A percentile compares a stretch with the other conserved stretches of the same genome.
Conservation (phyloP, 345 rosid species). For the Adansonia digitata region DNA sequence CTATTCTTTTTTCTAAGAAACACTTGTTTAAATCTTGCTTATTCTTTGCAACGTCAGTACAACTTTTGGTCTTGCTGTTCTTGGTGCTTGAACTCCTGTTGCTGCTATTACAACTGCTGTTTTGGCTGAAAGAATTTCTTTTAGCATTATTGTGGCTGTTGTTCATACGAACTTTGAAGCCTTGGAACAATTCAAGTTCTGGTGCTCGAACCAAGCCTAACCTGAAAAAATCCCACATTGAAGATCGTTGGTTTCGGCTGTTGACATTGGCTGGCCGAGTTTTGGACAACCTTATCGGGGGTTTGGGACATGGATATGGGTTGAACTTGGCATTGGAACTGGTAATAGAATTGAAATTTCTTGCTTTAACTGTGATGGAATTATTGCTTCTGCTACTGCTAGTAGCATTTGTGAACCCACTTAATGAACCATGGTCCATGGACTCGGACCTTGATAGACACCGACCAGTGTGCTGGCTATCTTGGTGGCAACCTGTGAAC, state of each 20-base stretch:
- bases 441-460: slow-evolving; percentile 49
- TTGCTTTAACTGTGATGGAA: neutral
- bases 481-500: neutral
- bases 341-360: neutral
- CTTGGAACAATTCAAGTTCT: slow-evolving; percentile 58
- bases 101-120: slow-evolving; percentile 46
- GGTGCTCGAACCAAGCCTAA: slow-evolving; percentile 74
- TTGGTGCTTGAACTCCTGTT: slow-evolving; percentile 28
- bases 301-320: slow-evolving; percentile 63
- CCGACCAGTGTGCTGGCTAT: slow-evolving; percentile 15
- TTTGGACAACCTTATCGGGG: slow-evolving; percentile 46
- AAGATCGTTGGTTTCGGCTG: slow-evolving; percentile 35
- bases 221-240: slow-evolving; percentile 66
- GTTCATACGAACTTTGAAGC: slow-evolving; percentile 32
- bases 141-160: slow-evolving; percentile 13
- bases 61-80: too few relatives aligned
- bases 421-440: slow-evolving; percentile 30
- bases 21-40: slow-evolving; percentile 11
- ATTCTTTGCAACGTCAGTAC: neutral
- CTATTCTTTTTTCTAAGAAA: slow-evolving; percentile 28
- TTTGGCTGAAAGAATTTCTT: slow-evolving; percentile 45
- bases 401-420: slow-evolving; percentile 20
- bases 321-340: slow-evolving; percentile 38
- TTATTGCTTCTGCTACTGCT: slow-evolving; percentile 33
- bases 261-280: slow-evolving; percentile 22